phyloP scores from a whole-genome alignment of 2,329 filamentous ascomycete species.

The Cyphellophora attinorum region DNA sequence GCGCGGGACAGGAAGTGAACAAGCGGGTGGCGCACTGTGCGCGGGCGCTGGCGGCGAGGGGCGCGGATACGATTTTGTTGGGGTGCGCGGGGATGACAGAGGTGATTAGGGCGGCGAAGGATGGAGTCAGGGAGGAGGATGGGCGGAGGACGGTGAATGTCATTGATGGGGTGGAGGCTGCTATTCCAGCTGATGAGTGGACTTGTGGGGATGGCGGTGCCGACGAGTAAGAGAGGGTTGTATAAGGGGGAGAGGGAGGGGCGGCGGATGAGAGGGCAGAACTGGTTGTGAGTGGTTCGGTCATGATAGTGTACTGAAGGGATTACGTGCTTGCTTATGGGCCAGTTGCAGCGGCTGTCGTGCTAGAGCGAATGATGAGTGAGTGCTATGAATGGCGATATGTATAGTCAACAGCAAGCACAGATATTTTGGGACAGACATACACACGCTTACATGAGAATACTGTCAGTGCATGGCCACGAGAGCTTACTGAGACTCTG shows the following conservation, averaged over 20 bases:
- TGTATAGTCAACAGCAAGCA: too few relatives aligned
- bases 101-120: constrained; percentile 35
- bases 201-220: constrained; percentile 20
- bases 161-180: constrained; percentile 41
- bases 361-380: too few relatives aligned
- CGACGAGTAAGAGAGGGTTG: constrained; percentile 22
- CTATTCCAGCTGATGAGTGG: constrained; percentile 22
- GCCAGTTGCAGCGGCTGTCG: too few relatives aligned
- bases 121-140: constrained; percentile 32
- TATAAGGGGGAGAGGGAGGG: constrained; percentile 21
- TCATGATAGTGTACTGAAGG: background rate
- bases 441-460: too few relatives aligned
- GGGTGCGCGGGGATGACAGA: constrained; percentile 43
- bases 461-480: too few relatives aligned
- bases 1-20: constrained; percentile 27
- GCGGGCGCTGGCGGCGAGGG: constrained; percentile 28
- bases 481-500: too few relatives aligned
- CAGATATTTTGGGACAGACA: too few relatives aligned
- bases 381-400: too few relatives aligned
- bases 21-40: constrained; percentile 30
- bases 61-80: constrained; percentile 33
- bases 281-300: constrained; percentile 17
- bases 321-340: background rate
- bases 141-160: constrained; percentile 32
- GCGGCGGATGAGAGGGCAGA: constrained; percentile 20